Evolutionary conservation across 1,284 basidiomycete genomes (phyloP).

Genomic region (Moniliella sp.): DNA sequence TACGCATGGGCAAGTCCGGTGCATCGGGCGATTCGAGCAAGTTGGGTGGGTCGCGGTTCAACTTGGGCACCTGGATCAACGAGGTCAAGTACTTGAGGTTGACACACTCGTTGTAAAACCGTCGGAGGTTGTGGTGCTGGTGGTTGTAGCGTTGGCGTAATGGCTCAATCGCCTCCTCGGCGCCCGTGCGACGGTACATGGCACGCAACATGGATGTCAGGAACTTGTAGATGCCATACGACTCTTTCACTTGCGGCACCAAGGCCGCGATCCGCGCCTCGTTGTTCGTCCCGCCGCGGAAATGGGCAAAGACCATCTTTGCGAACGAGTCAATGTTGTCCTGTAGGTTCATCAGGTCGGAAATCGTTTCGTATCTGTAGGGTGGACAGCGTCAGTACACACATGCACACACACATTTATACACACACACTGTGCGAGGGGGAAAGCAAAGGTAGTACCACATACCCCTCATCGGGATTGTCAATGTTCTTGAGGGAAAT

Average conservation of each 20-base stretch:
- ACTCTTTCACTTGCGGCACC: conserved; percentile 32
- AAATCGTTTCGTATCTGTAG: conserved; percentile 29
- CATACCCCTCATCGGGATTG: conserved; percentile 28
- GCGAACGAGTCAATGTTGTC: conserved; percentile 33
- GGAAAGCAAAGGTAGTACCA: not conserved
- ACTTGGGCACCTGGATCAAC: conserved; percentile 32
- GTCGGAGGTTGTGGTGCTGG: conserved; percentile 28
- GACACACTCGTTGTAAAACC: conserved; percentile 32
- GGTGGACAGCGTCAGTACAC: not conserved
- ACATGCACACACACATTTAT: too few relatives aligned
- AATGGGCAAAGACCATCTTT: conserved; percentile 30
- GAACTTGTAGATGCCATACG: conserved; percentile 34
- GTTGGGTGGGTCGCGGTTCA: conserved; percentile 32
- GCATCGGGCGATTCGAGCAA: conserved; percentile 29
- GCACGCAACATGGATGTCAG: conserved; percentile 33
- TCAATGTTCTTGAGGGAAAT: conserved; percentile 34
- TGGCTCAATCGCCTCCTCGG: conserved; percentile 29
- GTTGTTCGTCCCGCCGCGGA: conserved; percentile 24
- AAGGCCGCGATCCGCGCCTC: conserved; percentile 32
- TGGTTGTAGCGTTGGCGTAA: conserved; percentile 26
- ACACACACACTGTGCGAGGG: not conserved
- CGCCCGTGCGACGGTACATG: conserved; percentile 32
- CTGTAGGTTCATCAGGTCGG: conserved; percentile 33
- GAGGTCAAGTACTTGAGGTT: conserved; percentile 31
- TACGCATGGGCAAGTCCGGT: conserved; percentile 3